Conservation (phyloP, 768 basidiomycete genomes). For the Trametes maxima region DNA sequence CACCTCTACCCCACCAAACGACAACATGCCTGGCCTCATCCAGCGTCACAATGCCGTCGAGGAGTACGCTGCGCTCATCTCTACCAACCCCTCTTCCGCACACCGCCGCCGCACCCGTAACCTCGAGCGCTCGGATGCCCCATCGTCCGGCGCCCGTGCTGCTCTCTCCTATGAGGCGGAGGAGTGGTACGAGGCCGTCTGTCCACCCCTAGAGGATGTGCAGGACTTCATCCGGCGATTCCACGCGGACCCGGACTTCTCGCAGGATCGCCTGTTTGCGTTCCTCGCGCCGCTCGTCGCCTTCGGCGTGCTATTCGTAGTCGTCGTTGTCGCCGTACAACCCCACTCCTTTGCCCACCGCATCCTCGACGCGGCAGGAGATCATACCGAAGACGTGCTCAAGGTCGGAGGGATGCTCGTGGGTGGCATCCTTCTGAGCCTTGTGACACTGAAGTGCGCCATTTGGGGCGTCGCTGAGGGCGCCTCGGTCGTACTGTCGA, state of each 20-base stretch:
- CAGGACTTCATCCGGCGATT: constrained; percentile 17
- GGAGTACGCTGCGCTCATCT: constrained; percentile 12
- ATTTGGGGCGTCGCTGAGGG: constrained; percentile 6
- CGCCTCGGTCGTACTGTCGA: neutral
- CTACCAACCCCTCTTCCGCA: constrained; percentile 5
- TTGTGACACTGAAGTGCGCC: neutral
- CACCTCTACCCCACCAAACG: neutral
- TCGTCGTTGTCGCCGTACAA: constrained; percentile 13
- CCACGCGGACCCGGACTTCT: constrained; percentile 10
- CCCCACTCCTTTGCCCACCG: constrained; percentile 19
- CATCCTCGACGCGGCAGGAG: constrained; percentile 11
- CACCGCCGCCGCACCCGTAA: neutral
- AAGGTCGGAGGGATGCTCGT: neutral
- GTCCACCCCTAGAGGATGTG: constrained; percentile 16
- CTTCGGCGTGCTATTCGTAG: constrained; percentile 16
- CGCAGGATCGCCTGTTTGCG: constrained; percentile 17
- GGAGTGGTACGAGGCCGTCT: constrained; percentile 17
- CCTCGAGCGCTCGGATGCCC: neutral
- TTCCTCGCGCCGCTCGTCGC: constrained; percentile 18
- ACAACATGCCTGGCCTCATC: constrained; percentile 19
- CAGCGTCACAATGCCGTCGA: constrained; percentile 12
- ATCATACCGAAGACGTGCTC: neutral
- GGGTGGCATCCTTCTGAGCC: neutral
- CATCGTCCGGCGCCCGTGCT: neutral
- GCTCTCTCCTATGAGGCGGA: constrained; percentile 10